phyloP scores from a whole-genome alignment of 106 monocot genomes.

The Agapanthus africanus region DNA sequence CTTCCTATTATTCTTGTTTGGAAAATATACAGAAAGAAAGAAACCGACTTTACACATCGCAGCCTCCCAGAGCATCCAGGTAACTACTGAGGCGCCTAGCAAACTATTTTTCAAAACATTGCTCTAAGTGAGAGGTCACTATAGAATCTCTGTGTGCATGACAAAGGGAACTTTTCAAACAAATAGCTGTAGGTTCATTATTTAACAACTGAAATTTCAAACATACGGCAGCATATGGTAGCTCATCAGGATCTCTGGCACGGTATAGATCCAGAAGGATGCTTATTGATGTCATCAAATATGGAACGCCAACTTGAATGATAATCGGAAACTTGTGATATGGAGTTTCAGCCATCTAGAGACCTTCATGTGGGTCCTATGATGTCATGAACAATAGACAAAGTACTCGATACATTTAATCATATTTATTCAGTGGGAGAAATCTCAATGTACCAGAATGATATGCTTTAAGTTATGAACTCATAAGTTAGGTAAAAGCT shows the following conservation, averaged over 20 bases:
- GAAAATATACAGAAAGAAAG: not conserved
- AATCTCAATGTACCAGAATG: no score
- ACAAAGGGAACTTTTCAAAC: not conserved
- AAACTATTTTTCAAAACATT: not conserved
- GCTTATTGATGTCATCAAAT: no score
- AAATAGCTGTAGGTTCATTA: not conserved
- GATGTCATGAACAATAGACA: no score
- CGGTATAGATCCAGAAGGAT: not conserved
- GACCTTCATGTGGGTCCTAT: no score
- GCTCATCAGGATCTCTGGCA: not conserved
- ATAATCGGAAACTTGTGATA: no score
- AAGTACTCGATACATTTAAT: no score
- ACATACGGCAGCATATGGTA: not conserved
- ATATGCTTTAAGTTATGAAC: no score
- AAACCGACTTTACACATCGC: not conserved
- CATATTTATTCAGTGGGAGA: no score
- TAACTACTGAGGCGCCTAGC: not conserved
- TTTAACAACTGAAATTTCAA: not conserved
- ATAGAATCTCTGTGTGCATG: not conserved
- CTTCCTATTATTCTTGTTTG: not conserved
- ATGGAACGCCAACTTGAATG: no score
- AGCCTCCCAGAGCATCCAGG: not conserved
- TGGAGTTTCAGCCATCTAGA: no score
- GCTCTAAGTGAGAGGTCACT: not conserved
- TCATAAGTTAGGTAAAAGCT: no score